These are phyloP conservation scores for Colletotrichum shisoi DNA, from an alignment of 2,329 filamentous ascomycete species.

Conservation along the genomic window DNA sequence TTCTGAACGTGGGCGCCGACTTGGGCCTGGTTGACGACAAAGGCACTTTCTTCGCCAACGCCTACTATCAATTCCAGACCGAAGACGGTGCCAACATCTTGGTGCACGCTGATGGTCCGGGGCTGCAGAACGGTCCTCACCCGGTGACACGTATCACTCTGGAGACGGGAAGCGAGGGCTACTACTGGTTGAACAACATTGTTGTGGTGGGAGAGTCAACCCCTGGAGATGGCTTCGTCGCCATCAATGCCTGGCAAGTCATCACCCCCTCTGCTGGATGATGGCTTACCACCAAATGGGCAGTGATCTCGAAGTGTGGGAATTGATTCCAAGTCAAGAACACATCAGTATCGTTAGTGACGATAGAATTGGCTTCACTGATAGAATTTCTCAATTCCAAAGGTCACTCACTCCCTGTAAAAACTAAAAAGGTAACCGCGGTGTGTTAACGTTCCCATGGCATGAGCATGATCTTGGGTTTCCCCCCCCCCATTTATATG, in stretches of 20 bases:
- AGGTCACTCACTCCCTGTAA: too few relatives aligned
- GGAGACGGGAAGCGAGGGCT: slow-evolving; percentile 9
- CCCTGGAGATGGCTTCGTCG: background rate
- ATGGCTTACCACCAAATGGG: too few relatives aligned
- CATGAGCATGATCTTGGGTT: too few relatives aligned
- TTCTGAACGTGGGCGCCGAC: slow-evolving; percentile 1
- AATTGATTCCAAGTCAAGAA: background rate
- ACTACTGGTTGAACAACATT: slow-evolving; percentile 22
- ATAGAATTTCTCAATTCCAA: too few relatives aligned
- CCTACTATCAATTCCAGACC: slow-evolving; percentile 15
- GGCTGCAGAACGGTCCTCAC: slow-evolving; percentile 7
- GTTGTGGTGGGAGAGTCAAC: background rate
- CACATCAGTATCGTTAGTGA: too few relatives aligned
- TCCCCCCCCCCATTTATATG: too few relatives aligned
- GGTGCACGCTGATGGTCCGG: background rate
- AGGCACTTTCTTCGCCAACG: slow-evolving; percentile 5
- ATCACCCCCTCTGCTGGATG: background rate
- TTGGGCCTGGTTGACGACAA: slow-evolving; percentile 17
- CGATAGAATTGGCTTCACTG: too few relatives aligned
- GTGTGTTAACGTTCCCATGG: too few relatives aligned
- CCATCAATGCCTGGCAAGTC: slow-evolving; percentile 16
- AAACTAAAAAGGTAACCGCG: too few relatives aligned
- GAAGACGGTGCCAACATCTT: slow-evolving; percentile 19
- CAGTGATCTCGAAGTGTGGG: too few relatives aligned
- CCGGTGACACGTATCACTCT: background rate